Percentiles rank a stretch among this genome's conserved stretches.
These are phyloP conservation scores for Arachnomyces sp. DNA, from an alignment of 2,329 filamentous ascomycete species.

Conservation along the genomic window DNA sequence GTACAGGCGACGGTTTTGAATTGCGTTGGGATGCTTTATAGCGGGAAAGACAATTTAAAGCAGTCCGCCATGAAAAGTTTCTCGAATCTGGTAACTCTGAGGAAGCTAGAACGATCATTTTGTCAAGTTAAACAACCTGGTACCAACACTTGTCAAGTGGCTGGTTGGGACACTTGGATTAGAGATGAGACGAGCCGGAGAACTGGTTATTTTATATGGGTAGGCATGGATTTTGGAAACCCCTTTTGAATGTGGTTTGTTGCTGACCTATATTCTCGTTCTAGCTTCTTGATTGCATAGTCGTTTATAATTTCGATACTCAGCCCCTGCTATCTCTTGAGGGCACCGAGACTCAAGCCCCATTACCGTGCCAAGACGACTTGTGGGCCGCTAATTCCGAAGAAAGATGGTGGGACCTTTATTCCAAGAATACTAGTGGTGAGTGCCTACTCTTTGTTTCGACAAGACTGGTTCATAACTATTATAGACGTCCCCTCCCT, in stretches of 20 bases:
- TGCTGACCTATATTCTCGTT: too few relatives aligned
- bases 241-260: neutral
- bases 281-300: conserved; percentile 36
- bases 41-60: conserved; percentile 18
- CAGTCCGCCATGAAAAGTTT: conserved; percentile 19
- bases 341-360: conserved; percentile 31
- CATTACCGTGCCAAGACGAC: too few relatives aligned
- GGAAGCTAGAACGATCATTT: conserved; percentile 8
- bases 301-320: conserved; percentile 30
- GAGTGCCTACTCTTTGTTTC: too few relatives aligned
- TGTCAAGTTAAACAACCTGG: neutral
- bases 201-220: conserved; percentile 37
- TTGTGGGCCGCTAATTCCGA: too few relatives aligned
- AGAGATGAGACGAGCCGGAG: conserved; percentile 30
- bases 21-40: conserved; percentile 27
- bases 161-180: conserved; percentile 31
- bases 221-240: conserved; percentile 16
- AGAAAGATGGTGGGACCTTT: too few relatives aligned
- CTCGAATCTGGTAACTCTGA: conserved; percentile 23
- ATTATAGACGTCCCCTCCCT: too few relatives aligned
- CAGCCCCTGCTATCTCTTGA: conserved; percentile 31
- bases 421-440: too few relatives aligned
- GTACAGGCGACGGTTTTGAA: conserved; percentile 96
- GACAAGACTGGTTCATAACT: too few relatives aligned
- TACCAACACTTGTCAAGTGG: conserved; percentile 9